These are phyloP conservation scores for Phytophthora pistaciae DNA, from an alignment of 352 stramenopile genomes.

Conservation along the genomic window DNA sequence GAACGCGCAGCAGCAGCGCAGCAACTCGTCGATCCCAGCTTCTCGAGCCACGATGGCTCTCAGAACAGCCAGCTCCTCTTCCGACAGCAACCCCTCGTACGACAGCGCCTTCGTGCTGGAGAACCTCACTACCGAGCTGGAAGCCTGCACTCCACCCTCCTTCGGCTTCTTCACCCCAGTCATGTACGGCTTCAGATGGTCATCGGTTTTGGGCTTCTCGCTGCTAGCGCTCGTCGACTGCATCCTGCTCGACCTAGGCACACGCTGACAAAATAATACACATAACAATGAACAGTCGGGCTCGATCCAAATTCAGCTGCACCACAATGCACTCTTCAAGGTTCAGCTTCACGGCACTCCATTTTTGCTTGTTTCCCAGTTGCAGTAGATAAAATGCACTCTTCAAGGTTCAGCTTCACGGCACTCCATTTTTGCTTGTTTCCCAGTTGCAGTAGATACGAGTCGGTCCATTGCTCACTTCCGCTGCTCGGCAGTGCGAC, in stretches of 20 bases:
- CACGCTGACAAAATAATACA: neutral
- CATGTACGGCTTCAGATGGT: slow-evolving; percentile 29
- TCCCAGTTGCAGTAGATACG: neutral
- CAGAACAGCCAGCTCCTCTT: slow-evolving; percentile 75
- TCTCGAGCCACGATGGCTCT: slow-evolving; percentile 72
- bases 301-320: slow-evolving; percentile 20
- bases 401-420: slow-evolving; percentile 8
- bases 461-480: slow-evolving; percentile 49
- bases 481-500: slow-evolving; percentile 53
- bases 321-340: neutral
- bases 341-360: slow-evolving; percentile 10
- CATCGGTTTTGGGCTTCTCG: slow-evolving; percentile 3
- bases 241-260: slow-evolving; percentile 13
- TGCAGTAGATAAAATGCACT: neutral
- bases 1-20: slow-evolving; percentile 62
- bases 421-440: slow-evolving; percentile 8
- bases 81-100: slow-evolving; percentile 61
- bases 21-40: slow-evolving; percentile 57
- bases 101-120: slow-evolving; percentile 51
- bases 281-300: slow-evolving; percentile 24
- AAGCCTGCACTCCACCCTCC: slow-evolving; percentile 6
- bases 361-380: slow-evolving; percentile 4
- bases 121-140: slow-evolving; percentile 11
- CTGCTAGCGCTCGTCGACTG: slow-evolving; percentile 5
- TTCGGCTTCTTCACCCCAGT: slow-evolving; percentile 7